Base-by-base conservation (phyloP, 2,329 filamentous ascomycete species). In the Diaporthe sp. region DNA sequence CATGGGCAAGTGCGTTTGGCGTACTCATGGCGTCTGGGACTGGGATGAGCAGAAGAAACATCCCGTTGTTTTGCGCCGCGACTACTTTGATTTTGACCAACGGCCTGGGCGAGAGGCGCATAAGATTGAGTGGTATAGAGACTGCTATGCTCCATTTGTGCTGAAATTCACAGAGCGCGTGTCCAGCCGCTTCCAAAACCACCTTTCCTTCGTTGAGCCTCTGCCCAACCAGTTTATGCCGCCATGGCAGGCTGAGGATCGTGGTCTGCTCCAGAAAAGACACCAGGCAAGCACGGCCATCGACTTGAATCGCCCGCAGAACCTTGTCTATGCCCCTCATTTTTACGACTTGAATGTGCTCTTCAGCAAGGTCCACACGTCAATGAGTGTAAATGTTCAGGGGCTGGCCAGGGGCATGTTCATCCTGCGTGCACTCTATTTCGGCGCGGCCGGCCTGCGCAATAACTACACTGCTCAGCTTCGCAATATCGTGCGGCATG, bases 281-380 rank as follows among this genome's bases (percentile, higher is more conserved):
- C 82, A 83, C 69, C 80, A 80, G 37, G 80, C 77, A 51, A 79
- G 78, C 44, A 82, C 79, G 0, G 76, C 81, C 46, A 80, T 84
- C 8, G 75, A 79, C 3, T 76, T 79, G 10, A 76, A 77, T 15
- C 81, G 80, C 15, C 84, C 81, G 1, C 62, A 53, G 15, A 84
- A 82, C 76, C 76, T 86, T n/a, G 83, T 85, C 17, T 86, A 85
- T 65, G 83, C 85, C 0, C 85, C 85, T 7, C 85, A 86, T 75
- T 86, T 86, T 75, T 86, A 86, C 74, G 85, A 86, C 55, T 81
- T 86, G 25, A 85, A 86, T 49, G 85, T 85, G 0, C 75, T 86
- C 1, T 86, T 84, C 74, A 82, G 80, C 77, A 84, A 84, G 67
- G 76, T 78, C 25, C 83, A 84, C 69, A 79, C 79, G 0, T 81